A percentile compares a stretch with the other conserved stretches of the same genome.
phyloP scores from a whole-genome alignment of 2,329 filamentous ascomycete genomes.

The Macrophomina phaseolina region DNA sequence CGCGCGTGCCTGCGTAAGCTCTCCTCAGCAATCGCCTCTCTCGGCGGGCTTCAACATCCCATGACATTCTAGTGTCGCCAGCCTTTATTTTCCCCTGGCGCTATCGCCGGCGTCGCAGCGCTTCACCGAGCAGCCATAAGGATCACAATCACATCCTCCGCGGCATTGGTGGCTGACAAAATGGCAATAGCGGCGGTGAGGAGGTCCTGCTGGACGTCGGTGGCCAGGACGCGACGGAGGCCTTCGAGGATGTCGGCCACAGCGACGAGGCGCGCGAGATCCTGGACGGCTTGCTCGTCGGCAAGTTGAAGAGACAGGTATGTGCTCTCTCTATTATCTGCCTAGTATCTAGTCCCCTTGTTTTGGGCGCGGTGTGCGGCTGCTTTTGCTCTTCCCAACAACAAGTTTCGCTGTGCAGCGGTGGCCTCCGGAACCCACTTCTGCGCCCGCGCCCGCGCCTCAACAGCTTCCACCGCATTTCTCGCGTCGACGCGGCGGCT shows the following conservation, averaged over 20 bases:
- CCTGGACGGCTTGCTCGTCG: conserved; percentile 61
- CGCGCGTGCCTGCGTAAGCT: background rate
- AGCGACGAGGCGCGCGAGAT: conserved; percentile 98
- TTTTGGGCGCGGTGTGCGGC: background rate
- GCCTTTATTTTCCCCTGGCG: no score
- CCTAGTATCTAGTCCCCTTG: background rate
- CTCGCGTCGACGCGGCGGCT: no score
- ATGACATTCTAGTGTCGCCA: no score
- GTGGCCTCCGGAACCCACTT: background rate
- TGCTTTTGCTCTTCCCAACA: background rate
- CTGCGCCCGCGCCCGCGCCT: background rate
- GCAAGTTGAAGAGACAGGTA: conserved; percentile 47
- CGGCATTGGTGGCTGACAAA: conserved; percentile 5
- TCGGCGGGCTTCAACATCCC: background rate
- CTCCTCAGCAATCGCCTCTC: background rate
- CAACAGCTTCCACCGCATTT: background rate
- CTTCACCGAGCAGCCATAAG: no score
- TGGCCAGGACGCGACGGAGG: conserved; percentile 95
- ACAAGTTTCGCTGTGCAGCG: background rate
- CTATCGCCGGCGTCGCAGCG: no score
- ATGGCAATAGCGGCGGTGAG: conserved; percentile 79
- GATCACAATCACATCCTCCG: background rate
- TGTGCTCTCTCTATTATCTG: background rate
- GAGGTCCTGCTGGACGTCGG: conserved; percentile 96
- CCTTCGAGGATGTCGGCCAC: conserved; percentile 99